phyloP scores from a whole-genome alignment of 2,329 filamentous ascomycete species.

The Erysiphe pulchra region DNA sequence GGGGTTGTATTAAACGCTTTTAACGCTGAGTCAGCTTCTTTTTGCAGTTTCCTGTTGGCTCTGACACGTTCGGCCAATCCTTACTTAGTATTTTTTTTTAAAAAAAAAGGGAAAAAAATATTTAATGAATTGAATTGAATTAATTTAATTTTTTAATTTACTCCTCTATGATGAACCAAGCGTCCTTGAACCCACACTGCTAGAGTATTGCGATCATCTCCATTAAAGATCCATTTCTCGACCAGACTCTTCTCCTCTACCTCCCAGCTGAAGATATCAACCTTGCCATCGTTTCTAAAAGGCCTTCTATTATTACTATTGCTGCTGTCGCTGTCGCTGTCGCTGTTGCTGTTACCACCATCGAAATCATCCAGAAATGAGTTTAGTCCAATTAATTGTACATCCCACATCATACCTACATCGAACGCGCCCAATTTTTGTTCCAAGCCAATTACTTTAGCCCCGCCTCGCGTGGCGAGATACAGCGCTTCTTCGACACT shows the following conservation, averaged over 20 bases:
- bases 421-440: conserved; percentile 57
- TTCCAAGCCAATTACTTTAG: conserved; percentile 50
- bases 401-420: conserved; percentile 74
- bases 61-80: too few relatives aligned
- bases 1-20: too few relatives aligned
- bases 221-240: conserved; percentile 85
- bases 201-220: conserved; percentile 74
- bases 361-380: conserved; percentile 17
- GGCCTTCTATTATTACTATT: too few relatives aligned
- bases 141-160: too few relatives aligned
- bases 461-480: conserved; percentile 71
- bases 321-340: too few relatives aligned
- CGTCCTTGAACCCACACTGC: conserved; percentile 74
- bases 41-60: too few relatives aligned
- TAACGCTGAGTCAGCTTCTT: too few relatives aligned
- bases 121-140: too few relatives aligned
- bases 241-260: conserved; percentile 62
- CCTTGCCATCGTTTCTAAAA: conserved; percentile 27
- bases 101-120: too few relatives aligned
- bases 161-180: conserved; percentile 34
- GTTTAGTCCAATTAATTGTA: conserved; percentile 48
- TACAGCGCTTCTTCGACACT: conserved; percentile 70
- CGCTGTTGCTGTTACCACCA: conserved; percentile 5
- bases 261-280: conserved; percentile 84
- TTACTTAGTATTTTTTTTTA: too few relatives aligned